Base-by-base conservation (phyloP, 257 asterid species). In the Nemophila menziesii region DNA sequence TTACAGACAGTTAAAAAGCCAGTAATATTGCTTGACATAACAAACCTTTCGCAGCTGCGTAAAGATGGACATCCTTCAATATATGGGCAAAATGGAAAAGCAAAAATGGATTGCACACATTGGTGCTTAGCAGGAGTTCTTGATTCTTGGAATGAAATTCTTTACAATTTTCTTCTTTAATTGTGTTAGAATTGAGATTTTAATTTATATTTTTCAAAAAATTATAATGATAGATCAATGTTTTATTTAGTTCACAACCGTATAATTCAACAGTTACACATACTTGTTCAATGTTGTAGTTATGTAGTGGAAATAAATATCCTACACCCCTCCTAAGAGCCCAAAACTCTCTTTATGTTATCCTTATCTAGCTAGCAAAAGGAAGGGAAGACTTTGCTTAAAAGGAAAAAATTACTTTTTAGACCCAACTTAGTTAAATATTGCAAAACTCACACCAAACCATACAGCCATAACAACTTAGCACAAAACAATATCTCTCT, bases 51-150 rank as follows among this genome's bases (percentile, higher is more conserved):
- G 1, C 62, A 74, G 54, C 36, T 85, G 50, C 63, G 93, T 18
- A 78, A 72, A 64, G 95, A 78, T 36, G 95, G 82, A 3, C 95
- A 85, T 34, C 93, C 95, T 42, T 66, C 87, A 4, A 34, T 67
- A 7, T 85, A 70, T 37, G 92, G 93, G 10, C 54, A 67, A 0
- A 56, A 52, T 0, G 68, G 79, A 9, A 51, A 21, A 20, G 20
- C 50, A 0, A 74, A 67, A 24, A 65, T 58, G 68, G 93, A 85
- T 34, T 85, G 93, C 55, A 70, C 79, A 51, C 93, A 80, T 63
- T 84, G 95, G 95, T 85, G 95, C 36, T 58, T 85, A 27, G 78
- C 82, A 0, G 93, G 93, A 42, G 82, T 85, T 3, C 83, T 93
- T 10, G 95, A 84, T 66, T 74, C 81, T 38, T 84, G 93, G 92